Evolutionary conservation across 345 rosid genomes (phyloP).

Genomic region (Populus davidiana): DNA sequence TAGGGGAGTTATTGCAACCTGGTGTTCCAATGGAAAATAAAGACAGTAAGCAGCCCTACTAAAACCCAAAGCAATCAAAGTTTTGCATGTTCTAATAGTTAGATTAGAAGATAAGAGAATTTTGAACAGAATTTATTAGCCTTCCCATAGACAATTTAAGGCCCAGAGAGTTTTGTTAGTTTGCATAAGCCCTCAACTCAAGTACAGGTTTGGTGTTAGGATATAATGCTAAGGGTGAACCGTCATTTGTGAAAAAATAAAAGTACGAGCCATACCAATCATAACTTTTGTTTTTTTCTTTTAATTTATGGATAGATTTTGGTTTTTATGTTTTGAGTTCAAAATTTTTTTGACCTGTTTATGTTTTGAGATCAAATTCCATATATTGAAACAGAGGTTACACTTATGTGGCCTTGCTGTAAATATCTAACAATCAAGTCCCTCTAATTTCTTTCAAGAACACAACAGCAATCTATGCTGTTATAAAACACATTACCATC

Average conservation of each 20-base stretch:
- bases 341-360: too few species aligned
- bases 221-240: neutral
- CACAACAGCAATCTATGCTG: neutral
- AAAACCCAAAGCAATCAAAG: neutral
- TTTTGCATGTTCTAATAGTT: neutral
- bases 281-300: neutral
- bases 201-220: neutral
- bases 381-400: too few species aligned
- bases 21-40: constrained; percentile 5
- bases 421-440: neutral
- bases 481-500: neutral
- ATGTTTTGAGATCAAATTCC: too few species aligned
- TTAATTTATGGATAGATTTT: too few species aligned
- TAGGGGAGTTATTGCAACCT: constrained; percentile 82
- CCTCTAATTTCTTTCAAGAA: neutral
- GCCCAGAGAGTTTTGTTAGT: neutral
- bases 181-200: neutral
- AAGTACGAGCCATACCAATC: neutral
- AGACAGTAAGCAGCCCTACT: neutral
- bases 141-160: neutral
- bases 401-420: neutral
- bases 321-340: too few species aligned
- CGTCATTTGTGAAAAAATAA: neutral
- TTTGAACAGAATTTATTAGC: neutral
- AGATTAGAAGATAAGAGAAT: neutral